Conservation (phyloP, 495 filamentous ascomycete species). For the Neurospora pannonica region DNA sequence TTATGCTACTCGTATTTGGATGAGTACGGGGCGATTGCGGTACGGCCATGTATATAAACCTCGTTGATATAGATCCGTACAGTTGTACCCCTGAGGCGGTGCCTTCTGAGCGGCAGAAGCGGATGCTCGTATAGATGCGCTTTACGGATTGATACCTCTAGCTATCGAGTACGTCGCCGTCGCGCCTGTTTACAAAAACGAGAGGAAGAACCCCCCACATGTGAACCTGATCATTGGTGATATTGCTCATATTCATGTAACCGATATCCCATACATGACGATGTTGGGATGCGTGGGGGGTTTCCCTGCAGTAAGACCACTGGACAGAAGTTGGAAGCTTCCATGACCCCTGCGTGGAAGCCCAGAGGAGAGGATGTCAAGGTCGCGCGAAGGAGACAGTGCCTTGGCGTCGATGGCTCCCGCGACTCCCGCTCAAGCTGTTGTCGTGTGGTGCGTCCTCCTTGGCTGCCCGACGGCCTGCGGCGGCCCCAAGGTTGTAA, state of each 20-base stretch:
- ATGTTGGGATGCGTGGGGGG: neutral
- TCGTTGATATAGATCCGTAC: neutral
- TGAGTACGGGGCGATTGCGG: neutral
- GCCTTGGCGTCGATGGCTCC: slow-evolving; percentile 11
- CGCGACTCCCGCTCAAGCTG: neutral
- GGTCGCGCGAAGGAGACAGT: neutral
- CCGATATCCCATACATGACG: neutral
- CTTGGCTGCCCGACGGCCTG: slow-evolving; percentile 10
- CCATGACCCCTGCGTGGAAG: slow-evolving; percentile 17
- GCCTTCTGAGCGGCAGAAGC: neutral
- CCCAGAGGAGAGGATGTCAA: slow-evolving; percentile 1
- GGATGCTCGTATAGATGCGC: neutral
- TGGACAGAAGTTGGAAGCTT: slow-evolving; percentile 3
- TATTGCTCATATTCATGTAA: neutral
- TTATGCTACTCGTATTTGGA: neutral
- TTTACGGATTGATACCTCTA: neutral
- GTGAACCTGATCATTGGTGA: neutral
- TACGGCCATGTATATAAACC: neutral
- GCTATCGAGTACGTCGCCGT: neutral
- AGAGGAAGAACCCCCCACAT: neutral
- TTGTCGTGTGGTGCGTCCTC: neutral
- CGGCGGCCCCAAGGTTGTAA: slow-evolving; percentile 8
- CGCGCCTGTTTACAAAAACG: neutral
- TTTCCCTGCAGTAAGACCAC: neutral
- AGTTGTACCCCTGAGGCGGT: neutral